These are phyloP conservation scores for Cyclotella choctawhatcheeana DNA, from an alignment of 108 stramenopile species.

Conservation along the genomic window DNA sequence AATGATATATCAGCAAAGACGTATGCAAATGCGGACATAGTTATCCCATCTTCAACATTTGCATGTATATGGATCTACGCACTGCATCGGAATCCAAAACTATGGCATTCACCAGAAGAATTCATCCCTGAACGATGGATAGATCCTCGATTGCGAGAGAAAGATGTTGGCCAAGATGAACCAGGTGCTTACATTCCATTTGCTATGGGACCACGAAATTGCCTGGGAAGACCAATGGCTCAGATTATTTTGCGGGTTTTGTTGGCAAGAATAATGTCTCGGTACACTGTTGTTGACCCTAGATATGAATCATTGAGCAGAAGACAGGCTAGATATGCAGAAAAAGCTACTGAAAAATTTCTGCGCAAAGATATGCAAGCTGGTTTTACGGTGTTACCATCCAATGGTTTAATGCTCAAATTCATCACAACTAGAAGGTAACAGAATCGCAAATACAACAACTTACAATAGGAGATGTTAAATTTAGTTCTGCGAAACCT, in stretches of 20 bases:
- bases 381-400: constrained; percentile 93
- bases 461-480: too few species aligned
- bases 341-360: constrained; percentile 21
- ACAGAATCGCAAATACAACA: too few species aligned
- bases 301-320: constrained; percentile 38
- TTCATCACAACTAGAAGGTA: too few species aligned
- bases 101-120: constrained; percentile 87
- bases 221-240: constrained; percentile 93
- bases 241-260: constrained; percentile 80
- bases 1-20: constrained; percentile 1
- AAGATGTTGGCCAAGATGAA: constrained; percentile 65
- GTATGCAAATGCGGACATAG: constrained; percentile 7
- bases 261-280: constrained; percentile 70
- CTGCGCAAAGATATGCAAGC: constrained; percentile 94
- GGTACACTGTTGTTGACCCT: constrained; percentile 62
- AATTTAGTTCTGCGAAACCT: too few species aligned
- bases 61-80: constrained; percentile 94
- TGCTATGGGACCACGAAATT: constrained; percentile 90
- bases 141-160: constrained; percentile 26
- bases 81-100: constrained; percentile 86
- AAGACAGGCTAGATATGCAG: constrained; percentile 1
- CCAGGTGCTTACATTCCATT: constrained; percentile 92
- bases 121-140: constrained; percentile 92
- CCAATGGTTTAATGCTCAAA: constrained; percentile 73
- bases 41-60: constrained; percentile 73